Evolutionary conservation across 441 rosid genomes (phyloP), one percentile per base, ranked within the genome.

Genomic region (Francoa sonchifolia): DNA sequence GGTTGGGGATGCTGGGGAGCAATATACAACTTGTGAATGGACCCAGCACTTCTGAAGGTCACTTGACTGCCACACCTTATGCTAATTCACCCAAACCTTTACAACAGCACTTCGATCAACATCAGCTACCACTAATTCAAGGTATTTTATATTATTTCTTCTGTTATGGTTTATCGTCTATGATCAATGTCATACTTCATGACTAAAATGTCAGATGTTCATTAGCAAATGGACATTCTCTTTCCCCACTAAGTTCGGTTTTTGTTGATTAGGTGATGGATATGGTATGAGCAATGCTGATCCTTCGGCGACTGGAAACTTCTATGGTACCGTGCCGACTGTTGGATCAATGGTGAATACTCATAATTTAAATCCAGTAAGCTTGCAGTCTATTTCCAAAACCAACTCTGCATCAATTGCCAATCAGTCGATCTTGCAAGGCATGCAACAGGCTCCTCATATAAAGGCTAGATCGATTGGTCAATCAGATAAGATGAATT

Each of bases 231-330:
- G n/a, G n/a, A n/a, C n/a, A n/a, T n/a, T n/a, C n/a, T n/a, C n/a
- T n/a, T n/a, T n/a, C n/a, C n/a, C n/a, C n/a, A n/a, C n/a, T n/a
- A n/a, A n/a, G n/a, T n/a, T n/a, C n/a, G 16, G 3, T 43, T 42
- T 49, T 21, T 13, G 47, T 20, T 64, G 67, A 39, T 61, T 76
- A 93, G 99, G 93, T 60, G 96, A 84, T 63, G 93, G 78, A 33
- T 79, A 72, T 78, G 80, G 76, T 49, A 54, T 74, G 60, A 63
- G 48, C 55, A 69, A 42, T 58, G 51, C 78, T 25, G 97, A 82
- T 57, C 58, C 81, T 59, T 61, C 78, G 15, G 80, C 77, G 41
- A 58, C 90, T 58, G 96, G 82, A 48, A 81, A 61, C 58, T 65
- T 73, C 52, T 80, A 67, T 55, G 78, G 83, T 35, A 62, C 68